Base-by-base conservation (phyloP, 2,329 filamentous ascomycete species). In the Chaetomium globosum region DNA sequence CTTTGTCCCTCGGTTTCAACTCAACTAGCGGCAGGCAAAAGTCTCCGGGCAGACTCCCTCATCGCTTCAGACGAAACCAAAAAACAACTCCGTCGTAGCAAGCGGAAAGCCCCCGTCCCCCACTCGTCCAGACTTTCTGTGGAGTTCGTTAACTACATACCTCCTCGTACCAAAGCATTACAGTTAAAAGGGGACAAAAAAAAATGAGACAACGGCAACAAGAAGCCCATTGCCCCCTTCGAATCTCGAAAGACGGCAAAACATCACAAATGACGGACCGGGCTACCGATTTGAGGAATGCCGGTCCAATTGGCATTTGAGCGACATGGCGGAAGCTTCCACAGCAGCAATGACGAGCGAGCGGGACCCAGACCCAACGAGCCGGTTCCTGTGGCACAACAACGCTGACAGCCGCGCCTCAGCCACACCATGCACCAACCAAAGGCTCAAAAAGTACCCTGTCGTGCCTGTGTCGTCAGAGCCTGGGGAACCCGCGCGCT, bases 391-490 rank as follows among this genome's bases (percentile, higher is more conserved):
- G 64, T 65, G 59, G 54, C 59, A 59, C 59, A 33, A 19, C 31
- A 4, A 36, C 30, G 31, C 30, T 46, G 30, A 28, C 23, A 61
- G 36, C 58, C 59, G 33, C 30, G 39, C 49, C 36, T 55, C 64
- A 65, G 64, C 64, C 59, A 65, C 65, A 63, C 46, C 53, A 54
- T 52, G 52, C 33, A 54, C 59, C 53, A 59, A 61, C 46, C 63
- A 62, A 28, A 28, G 39, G 53, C 21, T 26, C 48, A 33, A 39
- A 51, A 58, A 63, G 60, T 39, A 21, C 64, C 62, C 56, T 59
- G 26, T 26, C 26, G 26, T 26, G 26, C 26, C 26, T 26, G 65
- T 70, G 66, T 69, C 69, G 69, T 70, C 69, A 70, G 69, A 69
- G 61, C 67, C 65, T 48, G 28, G 59, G 62, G 59, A 49, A 60